phyloP scores from a whole-genome alignment of 371 early-diverging fungal genomes.

The Haplosporangium sp. region DNA sequence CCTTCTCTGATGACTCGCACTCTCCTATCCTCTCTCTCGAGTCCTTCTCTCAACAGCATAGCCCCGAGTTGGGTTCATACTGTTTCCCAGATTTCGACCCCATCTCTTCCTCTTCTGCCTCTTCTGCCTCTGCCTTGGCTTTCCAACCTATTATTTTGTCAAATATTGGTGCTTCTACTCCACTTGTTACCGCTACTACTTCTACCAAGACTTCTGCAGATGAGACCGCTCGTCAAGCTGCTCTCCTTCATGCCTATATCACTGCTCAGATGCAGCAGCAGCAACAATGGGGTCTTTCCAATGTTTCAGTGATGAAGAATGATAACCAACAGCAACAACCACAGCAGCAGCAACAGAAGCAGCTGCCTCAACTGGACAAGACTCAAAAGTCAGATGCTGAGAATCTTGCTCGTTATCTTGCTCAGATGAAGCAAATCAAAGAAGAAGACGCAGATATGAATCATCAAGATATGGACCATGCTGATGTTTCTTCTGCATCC shows the following conservation, averaged over 20 bases:
- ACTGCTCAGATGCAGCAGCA: constrained; percentile 20
- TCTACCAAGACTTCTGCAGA: constrained; percentile 16
- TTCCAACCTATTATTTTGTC: background rate
- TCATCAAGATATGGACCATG: constrained; percentile 20
- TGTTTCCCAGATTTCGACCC: constrained; percentile 42
- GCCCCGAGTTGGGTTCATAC: constrained; percentile 37
- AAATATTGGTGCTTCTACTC: background rate
- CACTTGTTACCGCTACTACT: background rate
- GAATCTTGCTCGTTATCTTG: constrained; percentile 48
- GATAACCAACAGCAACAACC: constrained; percentile 4
- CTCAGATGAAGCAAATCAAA: constrained; percentile 33
- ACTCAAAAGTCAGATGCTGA: constrained; percentile 44
- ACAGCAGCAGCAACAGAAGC: constrained; percentile 12
- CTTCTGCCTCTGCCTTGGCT: background rate
- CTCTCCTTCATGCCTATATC: constrained; percentile 50
- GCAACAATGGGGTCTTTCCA: constrained; percentile 22
- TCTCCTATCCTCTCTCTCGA: constrained; percentile 45
- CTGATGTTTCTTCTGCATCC: background rate
- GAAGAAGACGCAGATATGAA: constrained; percentile 8
- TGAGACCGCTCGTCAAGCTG: constrained; percentile 53
- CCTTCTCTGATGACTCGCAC: constrained; percentile 43
- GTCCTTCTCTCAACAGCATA: constrained; percentile 40
- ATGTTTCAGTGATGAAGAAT: background rate
- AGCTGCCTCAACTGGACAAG: background rate
- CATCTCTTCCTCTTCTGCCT: constrained; percentile 4